Evolutionary conservation across 495 filamentous ascomycete genomes (phyloP).

Genomic region (Glarea lozoyensis): DNA sequence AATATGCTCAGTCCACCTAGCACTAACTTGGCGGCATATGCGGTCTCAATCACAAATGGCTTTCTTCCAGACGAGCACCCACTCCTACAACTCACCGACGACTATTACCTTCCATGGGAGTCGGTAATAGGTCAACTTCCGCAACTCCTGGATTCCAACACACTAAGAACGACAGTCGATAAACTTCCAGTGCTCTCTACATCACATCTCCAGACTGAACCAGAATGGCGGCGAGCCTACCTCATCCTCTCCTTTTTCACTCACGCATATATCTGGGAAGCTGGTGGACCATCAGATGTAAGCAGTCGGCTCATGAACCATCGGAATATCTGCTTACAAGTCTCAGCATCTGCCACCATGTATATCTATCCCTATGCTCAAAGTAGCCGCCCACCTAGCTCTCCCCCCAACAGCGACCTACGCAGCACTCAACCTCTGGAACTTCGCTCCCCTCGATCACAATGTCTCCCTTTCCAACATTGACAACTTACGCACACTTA

Average conservation of each 20-base stretch:
- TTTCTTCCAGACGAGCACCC: slow-evolving; percentile 60
- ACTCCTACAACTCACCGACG: slow-evolving; percentile 2
- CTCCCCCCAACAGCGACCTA: slow-evolving; percentile 24
- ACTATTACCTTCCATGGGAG: slow-evolving; percentile 21
- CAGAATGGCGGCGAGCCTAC: slow-evolving; percentile 24
- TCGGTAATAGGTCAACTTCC: slow-evolving; percentile 11
- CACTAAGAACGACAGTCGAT: slow-evolving; percentile 10
- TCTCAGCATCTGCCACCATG: slow-evolving; percentile 16
- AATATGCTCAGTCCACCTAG: slow-evolving; percentile 11
- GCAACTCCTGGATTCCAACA: slow-evolving; percentile 7
- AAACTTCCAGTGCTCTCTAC: slow-evolving; percentile 18
- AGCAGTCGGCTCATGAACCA: neutral
- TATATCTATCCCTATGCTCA: slow-evolving; percentile 19
- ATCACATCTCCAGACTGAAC: slow-evolving; percentile 10
- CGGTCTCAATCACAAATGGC: slow-evolving; percentile 71
- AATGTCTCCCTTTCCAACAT: slow-evolving; percentile 4
- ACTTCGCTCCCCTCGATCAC: slow-evolving; percentile 5
- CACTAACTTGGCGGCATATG: slow-evolving; percentile 62
- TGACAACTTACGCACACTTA: slow-evolving; percentile 11
- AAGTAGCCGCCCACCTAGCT: slow-evolving; percentile 14
- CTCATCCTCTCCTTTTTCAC: slow-evolving; percentile 20
- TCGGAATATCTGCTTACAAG: neutral
- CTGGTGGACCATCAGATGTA: slow-evolving; percentile 18
- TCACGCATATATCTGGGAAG: slow-evolving; percentile 25
- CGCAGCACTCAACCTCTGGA: slow-evolving; percentile 23